Conservation (phyloP, 1,284 basidiomycete species). For the Ceratobasidium papillatum region DNA sequence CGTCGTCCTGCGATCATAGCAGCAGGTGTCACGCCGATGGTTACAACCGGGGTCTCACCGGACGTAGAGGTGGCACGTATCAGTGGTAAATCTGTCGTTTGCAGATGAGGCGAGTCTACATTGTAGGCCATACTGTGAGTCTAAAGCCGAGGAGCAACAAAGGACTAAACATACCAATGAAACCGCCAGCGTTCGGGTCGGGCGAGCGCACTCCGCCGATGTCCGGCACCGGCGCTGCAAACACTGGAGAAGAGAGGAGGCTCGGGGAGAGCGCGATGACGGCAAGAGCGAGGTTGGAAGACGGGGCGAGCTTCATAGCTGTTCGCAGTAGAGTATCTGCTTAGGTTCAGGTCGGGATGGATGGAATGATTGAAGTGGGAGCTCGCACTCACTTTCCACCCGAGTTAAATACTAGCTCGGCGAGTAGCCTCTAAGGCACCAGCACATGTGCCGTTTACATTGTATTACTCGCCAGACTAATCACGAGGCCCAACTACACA, state of each 20-base stretch:
- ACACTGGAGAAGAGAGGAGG: slow-evolving; percentile 19
- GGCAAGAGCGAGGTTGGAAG: slow-evolving; percentile 27
- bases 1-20: slow-evolving; percentile 26
- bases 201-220: slow-evolving; percentile 3
- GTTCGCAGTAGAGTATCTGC: not conserved
- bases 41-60: not conserved
- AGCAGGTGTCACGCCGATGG: not conserved
- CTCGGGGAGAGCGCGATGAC: slow-evolving; percentile 20
- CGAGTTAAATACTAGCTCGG: slow-evolving; percentile 17
- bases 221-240: slow-evolving; percentile 18
- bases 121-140: not conserved
- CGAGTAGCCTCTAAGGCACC: too few species aligned
- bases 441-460: too few species aligned
- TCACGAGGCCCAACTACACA: too few species aligned
- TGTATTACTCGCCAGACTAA: too few species aligned
- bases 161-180: not conserved
- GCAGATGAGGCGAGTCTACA: slow-evolving; percentile 21
- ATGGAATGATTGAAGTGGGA: not conserved
- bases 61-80: not conserved
- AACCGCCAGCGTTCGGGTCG: slow-evolving; percentile 6
- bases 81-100: slow-evolving; percentile 5
- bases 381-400: not conserved
- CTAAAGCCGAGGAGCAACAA: too few species aligned
- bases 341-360: not conserved
- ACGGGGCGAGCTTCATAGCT: slow-evolving; percentile 21